phyloP scores from a whole-genome alignment of 768 basidiomycete species.

The Termitomyces sp. region DNA sequence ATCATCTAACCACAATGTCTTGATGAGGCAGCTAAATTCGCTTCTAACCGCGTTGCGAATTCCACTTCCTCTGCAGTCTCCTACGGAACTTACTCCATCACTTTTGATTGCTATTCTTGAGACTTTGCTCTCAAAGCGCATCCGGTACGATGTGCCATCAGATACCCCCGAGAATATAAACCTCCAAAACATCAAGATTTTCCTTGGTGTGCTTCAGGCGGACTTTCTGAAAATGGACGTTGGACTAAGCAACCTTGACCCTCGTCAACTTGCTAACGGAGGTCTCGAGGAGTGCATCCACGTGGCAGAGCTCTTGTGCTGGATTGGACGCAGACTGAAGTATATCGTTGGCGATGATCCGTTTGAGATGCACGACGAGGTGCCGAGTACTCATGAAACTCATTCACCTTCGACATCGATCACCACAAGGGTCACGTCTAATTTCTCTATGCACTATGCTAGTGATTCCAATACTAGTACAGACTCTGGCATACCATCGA shows the following conservation, averaged over 20 bases:
- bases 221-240: constrained; percentile 61
- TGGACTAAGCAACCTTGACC: constrained; percentile 64
- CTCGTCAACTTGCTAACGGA: constrained; percentile 58
- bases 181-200: constrained; percentile 67
- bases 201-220: constrained; percentile 68
- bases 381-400: neutral
- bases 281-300: constrained; percentile 65
- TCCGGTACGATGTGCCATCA: constrained; percentile 30
- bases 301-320: constrained; percentile 65
- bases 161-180: constrained; percentile 32
- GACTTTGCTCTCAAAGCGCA: constrained; percentile 48
- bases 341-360: constrained; percentile 16
- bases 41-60: constrained; percentile 13
- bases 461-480: constrained; percentile 28
- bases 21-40: constrained; percentile 14
- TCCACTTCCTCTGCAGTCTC: constrained; percentile 35
- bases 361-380: constrained; percentile 5
- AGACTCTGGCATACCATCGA: constrained; percentile 17
- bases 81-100: constrained; percentile 65
- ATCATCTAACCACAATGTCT: neutral
- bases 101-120: constrained; percentile 71
- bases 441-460: constrained; percentile 17
- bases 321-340: constrained; percentile 53
- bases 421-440: constrained; percentile 19
- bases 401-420: constrained; percentile 31